Percentiles rank a stretch among this genome's conserved stretches.
Conservation (phyloP, 768 basidiomycete species). For the Pisolithus microcarpus region DNA sequence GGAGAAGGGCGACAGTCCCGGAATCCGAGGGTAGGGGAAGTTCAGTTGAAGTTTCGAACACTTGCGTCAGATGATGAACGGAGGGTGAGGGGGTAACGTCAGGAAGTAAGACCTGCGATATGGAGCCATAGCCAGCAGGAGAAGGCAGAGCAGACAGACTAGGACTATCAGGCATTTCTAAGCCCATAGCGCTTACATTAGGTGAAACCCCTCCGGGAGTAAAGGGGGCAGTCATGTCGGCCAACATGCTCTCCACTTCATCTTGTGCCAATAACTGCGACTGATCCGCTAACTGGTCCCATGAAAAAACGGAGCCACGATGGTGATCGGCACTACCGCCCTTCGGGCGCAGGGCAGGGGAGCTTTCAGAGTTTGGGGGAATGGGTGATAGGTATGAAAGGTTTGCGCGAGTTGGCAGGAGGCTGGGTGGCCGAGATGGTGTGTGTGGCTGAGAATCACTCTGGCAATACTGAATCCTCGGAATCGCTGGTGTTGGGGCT, state of each 20-base stretch:
- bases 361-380: constrained; percentile 35
- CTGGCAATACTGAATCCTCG: constrained; percentile 43
- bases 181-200: constrained; percentile 33
- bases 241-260: constrained; percentile 63
- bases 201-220: constrained; percentile 57
- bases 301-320: constrained; percentile 67
- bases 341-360: constrained; percentile 33
- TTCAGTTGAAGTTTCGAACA: constrained; percentile 28
- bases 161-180: constrained; percentile 69
- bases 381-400: constrained; percentile 59
- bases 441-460: constrained; percentile 43
- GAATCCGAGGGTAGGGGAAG: constrained; percentile 36
- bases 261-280: constrained; percentile 56
- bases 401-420: constrained; percentile 50
- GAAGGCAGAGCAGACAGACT: constrained; percentile 64
- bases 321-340: constrained; percentile 31
- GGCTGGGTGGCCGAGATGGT: constrained; percentile 41
- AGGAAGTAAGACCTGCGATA: constrained; percentile 74
- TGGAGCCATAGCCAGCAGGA: constrained; percentile 69
- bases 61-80: constrained; percentile 34
- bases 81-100: constrained; percentile 80
- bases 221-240: constrained; percentile 69
- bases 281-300: constrained; percentile 67
- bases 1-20: constrained; percentile 57
- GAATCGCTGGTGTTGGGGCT: constrained; percentile 73